Conservation (phyloP, 257 asterid species). For the Nicotiana obtusifolia region DNA sequence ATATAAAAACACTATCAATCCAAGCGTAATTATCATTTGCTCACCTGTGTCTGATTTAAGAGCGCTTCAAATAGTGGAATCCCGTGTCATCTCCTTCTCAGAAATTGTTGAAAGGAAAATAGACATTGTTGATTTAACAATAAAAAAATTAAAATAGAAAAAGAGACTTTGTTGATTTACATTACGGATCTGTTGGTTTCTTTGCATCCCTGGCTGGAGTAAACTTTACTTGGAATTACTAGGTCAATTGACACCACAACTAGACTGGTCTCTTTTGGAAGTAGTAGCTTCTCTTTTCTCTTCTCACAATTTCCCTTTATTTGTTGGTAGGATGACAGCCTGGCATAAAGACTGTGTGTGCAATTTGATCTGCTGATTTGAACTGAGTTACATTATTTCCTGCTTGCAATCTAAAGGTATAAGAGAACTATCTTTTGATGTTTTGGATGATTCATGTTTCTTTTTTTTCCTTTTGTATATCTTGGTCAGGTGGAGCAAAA, state of each 20-base stretch:
- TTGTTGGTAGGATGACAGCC: neutral
- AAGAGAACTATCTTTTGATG: neutral
- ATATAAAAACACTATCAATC: neutral
- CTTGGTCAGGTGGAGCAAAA: constrained; percentile 65
- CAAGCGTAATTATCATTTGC: neutral
- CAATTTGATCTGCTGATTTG: neutral
- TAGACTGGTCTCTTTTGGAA: neutral
- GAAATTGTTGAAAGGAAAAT: neutral
- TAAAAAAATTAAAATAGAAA: no score
- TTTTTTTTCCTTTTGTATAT: neutral
- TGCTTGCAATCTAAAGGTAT: neutral
- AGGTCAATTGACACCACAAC: neutral
- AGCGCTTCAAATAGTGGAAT: neutral
- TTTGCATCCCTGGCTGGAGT: neutral
- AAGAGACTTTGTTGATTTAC: neutral
- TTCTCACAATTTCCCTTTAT: neutral
- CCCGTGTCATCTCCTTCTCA: neutral
- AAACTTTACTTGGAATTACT: neutral
- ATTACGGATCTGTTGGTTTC: neutral
- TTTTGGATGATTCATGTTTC: neutral
- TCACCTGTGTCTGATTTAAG: neutral
- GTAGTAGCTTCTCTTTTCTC: neutral
- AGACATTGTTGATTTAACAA: neutral
- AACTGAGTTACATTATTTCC: neutral
- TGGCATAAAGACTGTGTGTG: neutral